A percentile compares a stretch with the other conserved stretches of the same genome.
Evolutionary conservation across 441 rosid genomes (phyloP).

Genomic region (Adansonia grandidieri): DNA sequence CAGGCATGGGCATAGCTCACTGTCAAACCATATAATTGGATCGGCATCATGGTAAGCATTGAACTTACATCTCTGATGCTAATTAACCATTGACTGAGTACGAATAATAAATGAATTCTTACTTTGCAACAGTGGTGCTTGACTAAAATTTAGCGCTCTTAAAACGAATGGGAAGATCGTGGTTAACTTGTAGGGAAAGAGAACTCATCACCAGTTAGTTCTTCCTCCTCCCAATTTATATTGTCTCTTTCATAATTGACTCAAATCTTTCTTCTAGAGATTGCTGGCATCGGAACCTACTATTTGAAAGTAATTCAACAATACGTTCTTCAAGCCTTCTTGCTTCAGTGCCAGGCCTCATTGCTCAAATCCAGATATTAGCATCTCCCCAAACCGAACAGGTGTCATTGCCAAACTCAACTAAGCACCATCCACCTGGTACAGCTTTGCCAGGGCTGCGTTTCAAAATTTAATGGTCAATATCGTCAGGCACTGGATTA

Average conservation of each 20-base stretch:
- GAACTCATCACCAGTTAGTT: neutral
- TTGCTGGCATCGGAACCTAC: conserved; percentile 55
- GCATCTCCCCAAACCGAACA: conserved; percentile 91
- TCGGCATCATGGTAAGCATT: neutral
- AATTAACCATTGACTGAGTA: neutral
- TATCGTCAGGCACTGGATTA: conserved; percentile 65
- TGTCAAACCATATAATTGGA: neutral
- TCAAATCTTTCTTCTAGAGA: conserved; percentile 55
- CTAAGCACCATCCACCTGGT: conserved; percentile 86
- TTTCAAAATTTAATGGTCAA: conserved; percentile 70
- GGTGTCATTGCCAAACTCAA: conserved; percentile 48
- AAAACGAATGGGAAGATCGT: too few relatives aligned
- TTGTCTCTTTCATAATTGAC: neutral
- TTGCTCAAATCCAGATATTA: conserved; percentile 36
- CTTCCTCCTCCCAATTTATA: neutral
- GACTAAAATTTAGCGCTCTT: too few relatives aligned
- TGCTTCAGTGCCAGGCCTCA: conserved; percentile 81
- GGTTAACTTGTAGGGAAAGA: neutral
- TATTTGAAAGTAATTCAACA: conserved; percentile 54
- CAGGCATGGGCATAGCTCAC: neutral
- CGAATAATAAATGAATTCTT: neutral
- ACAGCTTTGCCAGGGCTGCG: conserved; percentile 34
- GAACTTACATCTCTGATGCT: neutral
- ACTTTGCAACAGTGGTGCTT: conserved; percentile 22
- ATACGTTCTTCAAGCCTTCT: conserved; percentile 69